Evolutionary conservation across 352 stramenopile species (phyloP).

Genomic region (Globisporangium nunn): DNA sequence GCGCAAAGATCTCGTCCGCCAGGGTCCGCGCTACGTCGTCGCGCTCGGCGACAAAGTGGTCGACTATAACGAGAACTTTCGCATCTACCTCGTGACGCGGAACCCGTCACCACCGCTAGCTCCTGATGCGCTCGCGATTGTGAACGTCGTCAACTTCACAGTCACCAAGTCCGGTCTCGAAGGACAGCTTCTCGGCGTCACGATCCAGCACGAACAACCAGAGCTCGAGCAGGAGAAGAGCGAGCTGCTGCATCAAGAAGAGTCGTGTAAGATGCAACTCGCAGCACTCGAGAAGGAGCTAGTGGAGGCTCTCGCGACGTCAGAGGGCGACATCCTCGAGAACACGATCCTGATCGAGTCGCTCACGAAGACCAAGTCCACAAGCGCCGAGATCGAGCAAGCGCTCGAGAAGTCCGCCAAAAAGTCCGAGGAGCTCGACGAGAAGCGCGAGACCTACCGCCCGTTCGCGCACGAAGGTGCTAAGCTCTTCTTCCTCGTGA

Average conservation of each 20-base stretch:
- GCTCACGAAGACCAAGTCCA: slow-evolving; percentile 92
- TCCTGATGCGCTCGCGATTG: slow-evolving; percentile 84
- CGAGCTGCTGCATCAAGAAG: slow-evolving; percentile 87
- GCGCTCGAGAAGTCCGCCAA: slow-evolving; percentile 85
- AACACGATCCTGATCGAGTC: slow-evolving; percentile 92
- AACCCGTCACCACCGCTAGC: slow-evolving; percentile 85
- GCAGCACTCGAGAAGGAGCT: slow-evolving; percentile 91
- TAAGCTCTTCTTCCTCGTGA: slow-evolving; percentile 93
- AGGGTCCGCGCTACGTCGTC: slow-evolving; percentile 90
- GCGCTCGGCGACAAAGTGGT: slow-evolving; percentile 89
- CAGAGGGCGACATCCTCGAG: slow-evolving; percentile 94
- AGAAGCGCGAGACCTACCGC: slow-evolving; percentile 89
- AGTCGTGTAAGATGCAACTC: slow-evolving; percentile 94
- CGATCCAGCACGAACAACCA: slow-evolving; percentile 92
- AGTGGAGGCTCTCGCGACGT: slow-evolving; percentile 88
- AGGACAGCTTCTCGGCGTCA: slow-evolving; percentile 90
- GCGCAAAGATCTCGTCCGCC: slow-evolving; percentile 84
- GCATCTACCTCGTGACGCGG: slow-evolving; percentile 87
- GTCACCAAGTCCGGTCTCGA: slow-evolving; percentile 92
- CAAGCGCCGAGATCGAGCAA: slow-evolving; percentile 86
- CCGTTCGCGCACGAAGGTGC: slow-evolving; percentile 86
- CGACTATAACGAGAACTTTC: slow-evolving; percentile 95
- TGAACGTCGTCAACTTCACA: slow-evolving; percentile 94
- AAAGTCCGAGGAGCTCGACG: slow-evolving; percentile 88
- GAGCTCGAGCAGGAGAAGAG: slow-evolving; percentile 92